Conservation (phyloP, 208 protist genomes). For the Eutreptiella sp. region DNA sequence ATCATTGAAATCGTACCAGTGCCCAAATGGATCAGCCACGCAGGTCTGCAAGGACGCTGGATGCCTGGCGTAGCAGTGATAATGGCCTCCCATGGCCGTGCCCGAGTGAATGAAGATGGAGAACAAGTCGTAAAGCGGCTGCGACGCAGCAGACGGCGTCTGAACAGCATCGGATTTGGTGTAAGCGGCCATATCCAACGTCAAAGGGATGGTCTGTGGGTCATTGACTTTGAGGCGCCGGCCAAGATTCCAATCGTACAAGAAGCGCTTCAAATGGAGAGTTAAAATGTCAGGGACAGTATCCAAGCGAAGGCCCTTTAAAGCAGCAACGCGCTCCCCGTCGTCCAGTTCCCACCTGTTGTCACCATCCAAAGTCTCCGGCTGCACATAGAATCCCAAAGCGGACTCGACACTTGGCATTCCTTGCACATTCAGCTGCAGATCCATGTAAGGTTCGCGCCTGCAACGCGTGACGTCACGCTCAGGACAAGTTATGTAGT, state of each 20-base stretch:
- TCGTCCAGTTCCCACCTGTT: conserved; percentile 32
- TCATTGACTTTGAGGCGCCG: conserved; percentile 39
- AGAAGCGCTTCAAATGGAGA: conserved; percentile 40
- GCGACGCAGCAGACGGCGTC: no score
- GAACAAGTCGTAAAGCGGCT: conserved; percentile 29
- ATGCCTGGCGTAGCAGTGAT: conserved; percentile 34
- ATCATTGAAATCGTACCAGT: conserved; percentile 22
- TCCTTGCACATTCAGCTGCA: conserved; percentile 26
- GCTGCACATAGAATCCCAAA: conserved; percentile 33
- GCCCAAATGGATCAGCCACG: neutral
- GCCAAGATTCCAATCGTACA: conserved; percentile 33
- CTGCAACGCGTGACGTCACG: neutral
- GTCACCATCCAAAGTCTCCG: conserved; percentile 36
- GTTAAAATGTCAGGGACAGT: conserved; percentile 35
- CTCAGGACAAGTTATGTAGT: conserved; percentile 47
- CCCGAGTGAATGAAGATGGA: conserved; percentile 36
- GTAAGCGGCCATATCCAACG: conserved; percentile 23
- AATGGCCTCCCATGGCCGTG: conserved; percentile 35
- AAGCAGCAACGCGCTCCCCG: conserved; percentile 37
- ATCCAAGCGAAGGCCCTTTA: conserved; percentile 29
- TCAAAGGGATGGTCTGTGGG: conserved; percentile 20
- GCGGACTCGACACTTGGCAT: conserved; percentile 24
- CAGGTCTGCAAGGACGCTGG: neutral
- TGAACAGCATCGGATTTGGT: no score
- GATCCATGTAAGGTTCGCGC: conserved; percentile 34